Percentiles rank a stretch among this genome's conserved stretches.
Conservation (phyloP, 2,329 filamentous ascomycete genomes). For the Aspergillus pseudoterreus region DNA sequence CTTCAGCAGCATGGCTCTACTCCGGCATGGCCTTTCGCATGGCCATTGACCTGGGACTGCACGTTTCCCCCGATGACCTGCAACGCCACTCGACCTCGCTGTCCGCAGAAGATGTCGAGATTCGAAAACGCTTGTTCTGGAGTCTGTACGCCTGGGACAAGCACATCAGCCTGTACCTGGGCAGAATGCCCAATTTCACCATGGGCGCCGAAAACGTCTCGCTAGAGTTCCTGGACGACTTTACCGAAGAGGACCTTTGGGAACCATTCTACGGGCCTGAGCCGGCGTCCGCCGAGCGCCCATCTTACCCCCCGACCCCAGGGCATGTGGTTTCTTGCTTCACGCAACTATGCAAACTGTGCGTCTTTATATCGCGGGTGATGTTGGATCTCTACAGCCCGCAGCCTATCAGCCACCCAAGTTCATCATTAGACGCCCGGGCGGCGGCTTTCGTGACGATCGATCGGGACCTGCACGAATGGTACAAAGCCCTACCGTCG, state of each 20-base stretch:
- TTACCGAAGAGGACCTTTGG: conserved; percentile 24
- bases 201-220: conserved; percentile 17
- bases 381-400: not conserved
- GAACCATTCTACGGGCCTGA: conserved; percentile 25
- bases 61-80: conserved; percentile 21
- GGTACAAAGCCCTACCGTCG: conserved; percentile 34
- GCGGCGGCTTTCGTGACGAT: too few species aligned
- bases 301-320: conserved; percentile 11
- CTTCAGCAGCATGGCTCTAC: conserved; percentile 26
- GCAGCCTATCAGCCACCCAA: not conserved
- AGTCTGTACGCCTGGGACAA: conserved; percentile 31
- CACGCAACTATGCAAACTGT: conserved; percentile 30
- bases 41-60: conserved; percentile 27
- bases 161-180: conserved; percentile 26
- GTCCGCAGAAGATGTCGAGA: conserved; percentile 26
- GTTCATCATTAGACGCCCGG: too few species aligned
- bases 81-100: conserved; percentile 17
- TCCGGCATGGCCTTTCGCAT: conserved; percentile 29
- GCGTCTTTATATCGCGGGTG: not conserved
- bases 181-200: conserved; percentile 24
- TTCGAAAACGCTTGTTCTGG: conserved; percentile 28
- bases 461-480: not conserved
- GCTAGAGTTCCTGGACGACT: conserved; percentile 21
- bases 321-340: conserved; percentile 28
- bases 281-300: conserved; percentile 10